These are phyloP conservation scores for Penicillium psychrosexuale DNA, from an alignment of 2,329 filamentous ascomycete species.

Conservation along the genomic window DNA sequence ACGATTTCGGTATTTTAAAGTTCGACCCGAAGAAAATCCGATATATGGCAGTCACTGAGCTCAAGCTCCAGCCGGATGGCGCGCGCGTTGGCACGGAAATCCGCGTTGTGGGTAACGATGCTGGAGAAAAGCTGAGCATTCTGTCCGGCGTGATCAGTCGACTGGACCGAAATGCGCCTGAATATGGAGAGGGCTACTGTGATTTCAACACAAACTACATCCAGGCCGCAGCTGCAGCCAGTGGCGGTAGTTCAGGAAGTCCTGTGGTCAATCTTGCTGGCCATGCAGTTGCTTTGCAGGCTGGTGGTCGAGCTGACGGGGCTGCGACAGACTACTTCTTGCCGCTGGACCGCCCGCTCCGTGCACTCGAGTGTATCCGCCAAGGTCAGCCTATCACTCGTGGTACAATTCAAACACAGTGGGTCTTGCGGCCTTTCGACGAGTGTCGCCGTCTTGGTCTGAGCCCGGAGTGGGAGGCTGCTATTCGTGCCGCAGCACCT, in stretches of 20 bases:
- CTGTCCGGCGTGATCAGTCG: conserved; percentile 95
- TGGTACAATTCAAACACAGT: conserved; percentile 97
- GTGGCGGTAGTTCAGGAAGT: conserved; percentile 95
- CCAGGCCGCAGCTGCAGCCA: conserved; percentile 93
- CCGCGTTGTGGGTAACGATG: conserved; percentile 95
- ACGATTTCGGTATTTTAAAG: conserved; percentile 95
- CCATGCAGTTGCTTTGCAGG: conserved; percentile 85
- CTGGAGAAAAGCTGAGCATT: conserved; percentile 96
- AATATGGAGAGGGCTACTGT: conserved; percentile 96
- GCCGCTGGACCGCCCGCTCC: conserved; percentile 82
- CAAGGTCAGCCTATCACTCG: conserved; percentile 71
- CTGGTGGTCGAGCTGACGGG: conserved; percentile 87
- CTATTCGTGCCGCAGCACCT: conserved; percentile 77
- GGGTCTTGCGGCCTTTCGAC: conserved; percentile 94
- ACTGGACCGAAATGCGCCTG: conserved; percentile 91
- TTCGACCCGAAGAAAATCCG: conserved; percentile 96
- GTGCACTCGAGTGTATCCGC: conserved; percentile 83
- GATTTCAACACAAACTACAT: conserved; percentile 98
- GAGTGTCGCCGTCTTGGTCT: conserved; percentile 89
- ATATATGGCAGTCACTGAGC: conserved; percentile 84
- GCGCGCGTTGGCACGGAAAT: conserved; percentile 90
- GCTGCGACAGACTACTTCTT: conserved; percentile 98
- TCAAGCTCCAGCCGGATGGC: conserved; percentile 78
- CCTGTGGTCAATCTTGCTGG: conserved; percentile 96
- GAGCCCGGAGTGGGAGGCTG: conserved; percentile 79